A percentile compares a stretch with the other conserved stretches of the same genome.
Evolutionary conservation across 2,329 filamentous ascomycete species (phyloP).

Genomic region (Colletotrichum eleusines): DNA sequence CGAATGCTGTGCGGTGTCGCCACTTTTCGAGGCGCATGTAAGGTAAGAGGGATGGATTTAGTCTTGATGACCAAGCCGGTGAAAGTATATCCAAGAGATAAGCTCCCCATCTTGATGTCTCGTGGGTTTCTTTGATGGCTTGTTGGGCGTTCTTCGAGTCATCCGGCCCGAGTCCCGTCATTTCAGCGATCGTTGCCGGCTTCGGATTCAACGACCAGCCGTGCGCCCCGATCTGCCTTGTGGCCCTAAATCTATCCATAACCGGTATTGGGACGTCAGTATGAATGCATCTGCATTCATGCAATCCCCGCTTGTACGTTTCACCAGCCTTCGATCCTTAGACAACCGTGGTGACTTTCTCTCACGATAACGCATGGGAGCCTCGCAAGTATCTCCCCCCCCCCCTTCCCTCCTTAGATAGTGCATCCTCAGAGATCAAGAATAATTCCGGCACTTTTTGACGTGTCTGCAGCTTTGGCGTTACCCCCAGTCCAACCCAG

Average conservation of each 20-base stretch:
- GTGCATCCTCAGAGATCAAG: not conserved
- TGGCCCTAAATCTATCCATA: conserved; percentile 65
- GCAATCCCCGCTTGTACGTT: conserved; percentile 44
- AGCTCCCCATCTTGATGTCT: no score
- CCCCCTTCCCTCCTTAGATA: no score
- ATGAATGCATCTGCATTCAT: conserved; percentile 49
- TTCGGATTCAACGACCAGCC: conserved; percentile 52
- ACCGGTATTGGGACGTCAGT: conserved; percentile 69
- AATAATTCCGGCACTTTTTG: not conserved
- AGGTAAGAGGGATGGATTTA: no score
- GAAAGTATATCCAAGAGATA: no score
- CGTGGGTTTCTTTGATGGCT: no score
- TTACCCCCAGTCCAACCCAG: not conserved
- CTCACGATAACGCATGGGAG: conserved; percentile 48
- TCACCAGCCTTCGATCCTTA: conserved; percentile 52
- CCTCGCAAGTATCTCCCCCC: not conserved
- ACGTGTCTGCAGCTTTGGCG: not conserved
- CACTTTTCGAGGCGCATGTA: no score
- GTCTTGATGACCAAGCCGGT: no score
- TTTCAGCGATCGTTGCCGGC: conserved; percentile 61
- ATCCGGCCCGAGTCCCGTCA: conserved; percentile 64
- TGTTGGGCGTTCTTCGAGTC: no score
- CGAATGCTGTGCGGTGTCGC: no score
- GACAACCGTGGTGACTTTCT: conserved; percentile 46
- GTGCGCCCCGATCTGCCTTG: conserved; percentile 60